A percentile compares a stretch with the other conserved stretches of the same genome.
Evolutionary conservation across 208 protist species (phyloP).

Genomic region (Leishmania amazonensis): DNA sequence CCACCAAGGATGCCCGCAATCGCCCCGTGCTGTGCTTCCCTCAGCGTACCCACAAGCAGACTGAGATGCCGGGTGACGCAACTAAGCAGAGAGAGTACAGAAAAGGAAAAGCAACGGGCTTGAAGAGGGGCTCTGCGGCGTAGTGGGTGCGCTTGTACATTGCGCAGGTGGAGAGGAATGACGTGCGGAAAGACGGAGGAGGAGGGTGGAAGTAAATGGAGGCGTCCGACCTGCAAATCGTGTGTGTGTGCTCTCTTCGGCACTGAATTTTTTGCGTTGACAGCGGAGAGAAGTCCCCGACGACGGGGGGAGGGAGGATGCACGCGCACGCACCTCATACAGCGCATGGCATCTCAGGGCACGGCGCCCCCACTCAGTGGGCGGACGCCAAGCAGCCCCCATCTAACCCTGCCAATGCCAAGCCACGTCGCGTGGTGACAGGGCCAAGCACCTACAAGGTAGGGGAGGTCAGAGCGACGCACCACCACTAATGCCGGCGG

Average conservation of each 20-base stretch:
- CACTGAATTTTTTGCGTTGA: background rate
- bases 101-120: background rate
- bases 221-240: background rate
- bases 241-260: background rate
- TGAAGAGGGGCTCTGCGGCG: background rate
- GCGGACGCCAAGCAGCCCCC: background rate
- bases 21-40: background rate
- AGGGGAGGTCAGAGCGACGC: background rate
- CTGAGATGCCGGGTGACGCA: too few relatives aligned
- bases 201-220: background rate
- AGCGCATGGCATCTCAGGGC: background rate
- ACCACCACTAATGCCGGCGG: background rate
- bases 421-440: background rate
- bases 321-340: background rate
- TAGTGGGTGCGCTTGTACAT: background rate
- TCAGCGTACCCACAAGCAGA: background rate
- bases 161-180: background rate
- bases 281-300: background rate
- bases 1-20: background rate
- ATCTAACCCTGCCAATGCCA: background rate
- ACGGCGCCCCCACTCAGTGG: background rate
- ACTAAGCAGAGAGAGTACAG: background rate
- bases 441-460: background rate
- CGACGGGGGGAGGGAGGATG: background rate
- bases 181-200: background rate